A percentile compares a stretch with the other conserved stretches of the same genome.
Evolutionary conservation across 768 basidiomycete genomes (phyloP).

Genomic region (Strobilomyces dryophilus): DNA sequence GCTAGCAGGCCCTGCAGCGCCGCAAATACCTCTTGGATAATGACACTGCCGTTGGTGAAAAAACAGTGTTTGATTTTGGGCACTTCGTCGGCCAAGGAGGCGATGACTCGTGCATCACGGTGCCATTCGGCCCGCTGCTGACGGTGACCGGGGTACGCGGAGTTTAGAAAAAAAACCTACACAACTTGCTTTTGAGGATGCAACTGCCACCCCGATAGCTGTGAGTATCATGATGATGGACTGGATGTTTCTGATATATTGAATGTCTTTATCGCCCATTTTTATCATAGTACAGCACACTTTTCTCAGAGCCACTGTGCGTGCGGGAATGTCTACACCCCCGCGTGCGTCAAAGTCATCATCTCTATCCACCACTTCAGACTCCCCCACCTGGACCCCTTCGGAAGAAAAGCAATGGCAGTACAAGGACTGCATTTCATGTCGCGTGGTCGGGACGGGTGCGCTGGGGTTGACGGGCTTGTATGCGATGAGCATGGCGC

Average conservation of each 20-base stretch:
- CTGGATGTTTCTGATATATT: not conserved
- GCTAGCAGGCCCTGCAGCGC: too few species aligned
- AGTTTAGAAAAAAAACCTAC: not conserved
- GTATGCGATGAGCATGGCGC: slow-evolving; percentile 65
- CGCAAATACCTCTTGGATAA: too few species aligned
- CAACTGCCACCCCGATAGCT: not conserved
- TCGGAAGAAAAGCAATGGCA: slow-evolving; percentile 12
- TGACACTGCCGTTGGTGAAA: too few species aligned
- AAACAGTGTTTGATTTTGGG: too few species aligned
- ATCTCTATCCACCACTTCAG: not conserved
- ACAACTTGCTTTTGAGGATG: not conserved
- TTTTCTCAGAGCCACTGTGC: not conserved
- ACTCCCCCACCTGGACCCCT: not conserved
- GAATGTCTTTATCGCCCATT: not conserved
- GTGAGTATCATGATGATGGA: not conserved
- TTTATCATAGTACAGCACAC: not conserved
- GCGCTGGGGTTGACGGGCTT: slow-evolving; percentile 59
- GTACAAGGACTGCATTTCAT: slow-evolving; percentile 60
- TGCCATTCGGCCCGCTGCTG: too few species aligned
- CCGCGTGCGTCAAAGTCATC: slow-evolving; percentile 11
- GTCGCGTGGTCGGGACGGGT: slow-evolving; percentile 63
- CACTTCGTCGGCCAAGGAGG: too few species aligned
- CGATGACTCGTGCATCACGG: too few species aligned
- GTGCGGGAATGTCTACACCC: slow-evolving; percentile 16
- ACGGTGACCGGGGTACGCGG: not conserved